Evolutionary conservation across 176 grass and related monocot genomes (phyloP), one percentile per base, ranked within the genome.

Genomic region (Raddia distichophylla): DNA sequence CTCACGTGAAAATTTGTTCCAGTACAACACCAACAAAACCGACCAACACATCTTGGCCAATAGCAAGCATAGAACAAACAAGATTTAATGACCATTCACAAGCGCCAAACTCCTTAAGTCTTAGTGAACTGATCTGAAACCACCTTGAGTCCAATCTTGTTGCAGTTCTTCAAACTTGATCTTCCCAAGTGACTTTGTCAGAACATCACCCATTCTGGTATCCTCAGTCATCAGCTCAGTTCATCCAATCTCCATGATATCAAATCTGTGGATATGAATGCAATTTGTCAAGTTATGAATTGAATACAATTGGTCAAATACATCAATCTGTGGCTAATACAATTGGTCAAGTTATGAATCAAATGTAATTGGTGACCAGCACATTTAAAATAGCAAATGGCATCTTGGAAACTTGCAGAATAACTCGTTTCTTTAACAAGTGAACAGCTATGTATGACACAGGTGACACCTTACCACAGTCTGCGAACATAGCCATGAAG

Each of bases 401-500:
- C n/a, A 40, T 59, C 57, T 59, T 59, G 14, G 17, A 34, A 68
- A 12, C 17, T 66, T 42, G 33, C 48, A 43, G n/a, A n/a, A n/a
- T n/a, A 19, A 8, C 55, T 10, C 5, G 11, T 19, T 3, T 22
- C n/a, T 51, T 50, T 33, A 77, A 50, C 8, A 44, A 43, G 5
- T 20, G 12, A 18, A 5, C 33, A 64, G 32, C 6, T 7, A 1
- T 50, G 18, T 1, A 72, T 5, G 13, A 35, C 27, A 13, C 4
- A 63, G 59, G 45, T 8, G 67, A 12, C 3, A 43, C 9, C 73
- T 74, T 80, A 94, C 89, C 75, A 94, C 8, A 94, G 89, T 34
- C 87, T 83, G 10, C 80, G 87, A 46, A 81, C 56, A 33, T 84
- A 88, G 67, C 84, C 76, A 8, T 81, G 86, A 37, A 89, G 71